Conservation (phyloP, 768 basidiomycete genomes). For the Mycena latifolia region DNA sequence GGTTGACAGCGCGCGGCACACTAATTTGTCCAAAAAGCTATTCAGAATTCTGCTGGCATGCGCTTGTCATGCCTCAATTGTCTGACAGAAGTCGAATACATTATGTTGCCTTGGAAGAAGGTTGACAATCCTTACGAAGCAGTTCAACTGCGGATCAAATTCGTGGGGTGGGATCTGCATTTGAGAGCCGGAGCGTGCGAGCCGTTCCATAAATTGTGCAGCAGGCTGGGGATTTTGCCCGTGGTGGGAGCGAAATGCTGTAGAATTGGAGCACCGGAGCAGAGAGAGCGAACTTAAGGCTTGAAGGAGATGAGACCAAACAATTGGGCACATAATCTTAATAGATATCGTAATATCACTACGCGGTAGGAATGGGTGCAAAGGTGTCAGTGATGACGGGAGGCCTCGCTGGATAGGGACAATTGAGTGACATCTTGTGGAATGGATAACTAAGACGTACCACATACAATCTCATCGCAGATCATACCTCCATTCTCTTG, state of each 20-base stretch:
- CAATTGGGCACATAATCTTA: conserved; percentile 1
- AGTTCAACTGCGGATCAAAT: not conserved
- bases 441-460: conserved; percentile 7
- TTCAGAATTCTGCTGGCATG: conserved; percentile 16
- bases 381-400: conserved; percentile 3
- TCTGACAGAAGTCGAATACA: too few species aligned
- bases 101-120: not conserved
- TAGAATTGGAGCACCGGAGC: too few species aligned
- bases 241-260: too few species aligned
- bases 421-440: conserved; percentile 14
- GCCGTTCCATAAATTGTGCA: too few species aligned
- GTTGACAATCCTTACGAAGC: conserved; percentile 5
- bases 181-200: too few species aligned
- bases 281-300: too few species aligned
- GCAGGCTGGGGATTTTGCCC: too few species aligned
- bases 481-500: conserved; percentile 14
- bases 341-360: conserved; percentile 11
- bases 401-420: conserved; percentile 3
- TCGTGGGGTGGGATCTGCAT: conserved; percentile 13
- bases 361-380: conserved; percentile 6
- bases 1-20: conserved; percentile 11
- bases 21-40: conserved; percentile 3
- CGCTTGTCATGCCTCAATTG: too few species aligned
- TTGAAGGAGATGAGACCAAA: not conserved
- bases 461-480: conserved; percentile 13